Evolutionary conservation across 2,329 filamentous ascomycete genomes (phyloP), one percentile per base, ranked within the genome.

Genomic region (Fusarium sp.): DNA sequence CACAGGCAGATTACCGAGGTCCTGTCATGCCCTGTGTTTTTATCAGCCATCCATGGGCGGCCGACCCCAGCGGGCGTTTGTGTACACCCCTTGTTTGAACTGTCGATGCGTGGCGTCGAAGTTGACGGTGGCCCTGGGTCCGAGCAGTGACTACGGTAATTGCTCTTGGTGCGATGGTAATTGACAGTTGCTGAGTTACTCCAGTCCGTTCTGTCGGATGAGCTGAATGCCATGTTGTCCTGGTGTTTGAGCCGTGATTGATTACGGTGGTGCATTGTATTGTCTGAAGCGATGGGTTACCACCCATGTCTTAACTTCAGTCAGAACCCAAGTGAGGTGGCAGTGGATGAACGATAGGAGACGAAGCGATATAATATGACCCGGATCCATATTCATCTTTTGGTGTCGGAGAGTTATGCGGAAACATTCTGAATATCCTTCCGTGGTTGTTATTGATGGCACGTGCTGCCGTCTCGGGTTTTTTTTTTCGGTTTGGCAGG

Each of bases 1-100:
- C 44, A 58, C 45, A 42, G 52, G 19, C 46, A 65, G 57, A 65
- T 65, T 54, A 65, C 57, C 61, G 61, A 65, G 52, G 57, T 38
- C 49, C 33, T 62, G 36, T 48, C 38, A 19, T 46, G 35, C 49
- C 46, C 61, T 58, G 42, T 49, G 52, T 46, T 56, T 47, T 49
- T 11, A 39, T 32, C 50, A 65, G 39, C 39, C 61, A 57, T 48
- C 49, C 53, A 61, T 37, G 48, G 57, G 61, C 57, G 61, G 56
- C 55, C 57, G 61, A 65, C 61, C 56, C 61, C 51, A 61, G 50
- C 61, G 61, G 57, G 49, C 52, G 52, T 53, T 38, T 58, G 57
- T 53, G 48, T 45, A 38, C 19, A 14, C 19, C 32, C 41, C 47
- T 43, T 47, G 37, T 51, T 45, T 57, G 39, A 17, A 36, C 31